phyloP scores from a whole-genome alignment of 495 filamentous ascomycete genomes.

The Pseudomonodictys pantanalensis region DNA sequence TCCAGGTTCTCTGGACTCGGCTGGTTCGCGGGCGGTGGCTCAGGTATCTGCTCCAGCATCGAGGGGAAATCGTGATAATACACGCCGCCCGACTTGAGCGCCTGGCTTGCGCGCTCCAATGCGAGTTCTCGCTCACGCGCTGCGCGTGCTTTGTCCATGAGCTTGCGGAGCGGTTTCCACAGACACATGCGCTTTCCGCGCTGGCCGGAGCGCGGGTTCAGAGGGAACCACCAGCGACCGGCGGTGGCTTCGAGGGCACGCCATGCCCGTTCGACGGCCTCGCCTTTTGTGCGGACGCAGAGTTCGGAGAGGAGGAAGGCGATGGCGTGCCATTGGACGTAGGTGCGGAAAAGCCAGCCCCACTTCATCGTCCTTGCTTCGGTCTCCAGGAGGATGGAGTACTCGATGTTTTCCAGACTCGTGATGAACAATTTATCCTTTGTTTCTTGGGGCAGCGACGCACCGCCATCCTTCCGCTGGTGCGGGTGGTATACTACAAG shows the following conservation, averaged over 20 bases:
- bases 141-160: conserved; percentile 33
- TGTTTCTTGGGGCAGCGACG: conserved; percentile 51
- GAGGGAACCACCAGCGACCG: conserved; percentile 27
- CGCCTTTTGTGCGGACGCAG: conserved; percentile 64
- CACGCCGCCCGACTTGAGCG: conserved; percentile 12
- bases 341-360: conserved; percentile 78
- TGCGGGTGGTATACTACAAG: conserved; percentile 61
- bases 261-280: conserved; percentile 80
- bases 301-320: conserved; percentile 75
- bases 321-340: conserved; percentile 79
- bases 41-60: not conserved
- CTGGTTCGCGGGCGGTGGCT: not conserved
- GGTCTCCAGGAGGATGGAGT: conserved; percentile 59
- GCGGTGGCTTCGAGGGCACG: conserved; percentile 55
- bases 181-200: conserved; percentile 19
- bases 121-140: conserved; percentile 30
- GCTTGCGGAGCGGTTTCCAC: conserved; percentile 33
- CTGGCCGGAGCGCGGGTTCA: not conserved
- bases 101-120: conserved; percentile 23
- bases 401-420: conserved; percentile 73
- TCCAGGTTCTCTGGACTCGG: conserved; percentile 16
- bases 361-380: conserved; percentile 62
- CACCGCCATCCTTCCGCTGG: conserved; percentile 42
- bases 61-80: conserved; percentile 5
- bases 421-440: conserved; percentile 72